Percentiles rank a stretch among this genome's conserved stretches.
Evolutionary conservation across 2,329 filamentous ascomycete species (phyloP).

Genomic region (Lasiodiplodia theobromae): DNA sequence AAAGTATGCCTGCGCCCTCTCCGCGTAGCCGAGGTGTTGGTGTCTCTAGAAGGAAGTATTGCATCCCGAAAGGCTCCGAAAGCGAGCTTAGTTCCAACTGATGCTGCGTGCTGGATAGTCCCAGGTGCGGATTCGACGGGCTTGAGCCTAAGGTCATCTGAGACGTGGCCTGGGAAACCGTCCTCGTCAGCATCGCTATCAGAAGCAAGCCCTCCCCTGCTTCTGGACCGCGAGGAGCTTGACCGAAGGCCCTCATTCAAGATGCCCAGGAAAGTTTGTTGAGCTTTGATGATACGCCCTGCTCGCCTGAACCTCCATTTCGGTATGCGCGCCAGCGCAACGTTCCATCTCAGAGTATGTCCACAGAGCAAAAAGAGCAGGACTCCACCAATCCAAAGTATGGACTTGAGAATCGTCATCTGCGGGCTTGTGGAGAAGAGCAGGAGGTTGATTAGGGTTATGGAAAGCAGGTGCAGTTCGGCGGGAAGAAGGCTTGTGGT

Average conservation of each 20-base stretch:
- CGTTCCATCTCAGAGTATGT: constrained; percentile 80
- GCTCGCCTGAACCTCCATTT: constrained; percentile 83
- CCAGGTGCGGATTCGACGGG: constrained; percentile 24
- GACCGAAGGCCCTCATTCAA: constrained; percentile 45
- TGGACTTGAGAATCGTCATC: constrained; percentile 50
- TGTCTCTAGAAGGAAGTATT: constrained; percentile 10
- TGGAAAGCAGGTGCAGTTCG: constrained; percentile 86
- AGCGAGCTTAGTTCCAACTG: constrained; percentile 6
- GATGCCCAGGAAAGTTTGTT: constrained; percentile 52
- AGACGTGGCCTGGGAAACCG: constrained; percentile 29
- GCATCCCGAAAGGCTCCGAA: constrained; percentile 14
- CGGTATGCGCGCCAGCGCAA: constrained; percentile 85
- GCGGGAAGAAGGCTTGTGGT: constrained; percentile 87
- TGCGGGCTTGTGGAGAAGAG: constrained; percentile 73
- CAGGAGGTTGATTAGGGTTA: constrained; percentile 80
- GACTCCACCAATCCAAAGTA: constrained; percentile 70
- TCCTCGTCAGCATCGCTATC: constrained; percentile 60
- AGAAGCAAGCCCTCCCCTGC: constrained; percentile 25
- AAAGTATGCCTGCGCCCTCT: constrained; percentile 45
- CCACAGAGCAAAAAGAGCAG: constrained; percentile 76
- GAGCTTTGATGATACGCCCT: constrained; percentile 51
- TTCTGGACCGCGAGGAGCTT: constrained; percentile 23
- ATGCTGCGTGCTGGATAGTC: constrained; percentile 6
- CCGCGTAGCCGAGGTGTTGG: neutral
- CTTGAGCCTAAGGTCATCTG: constrained; percentile 22